Evolutionary conservation across 352 stramenopile species (phyloP).

Genomic region (Phytophthora uliginosa): DNA sequence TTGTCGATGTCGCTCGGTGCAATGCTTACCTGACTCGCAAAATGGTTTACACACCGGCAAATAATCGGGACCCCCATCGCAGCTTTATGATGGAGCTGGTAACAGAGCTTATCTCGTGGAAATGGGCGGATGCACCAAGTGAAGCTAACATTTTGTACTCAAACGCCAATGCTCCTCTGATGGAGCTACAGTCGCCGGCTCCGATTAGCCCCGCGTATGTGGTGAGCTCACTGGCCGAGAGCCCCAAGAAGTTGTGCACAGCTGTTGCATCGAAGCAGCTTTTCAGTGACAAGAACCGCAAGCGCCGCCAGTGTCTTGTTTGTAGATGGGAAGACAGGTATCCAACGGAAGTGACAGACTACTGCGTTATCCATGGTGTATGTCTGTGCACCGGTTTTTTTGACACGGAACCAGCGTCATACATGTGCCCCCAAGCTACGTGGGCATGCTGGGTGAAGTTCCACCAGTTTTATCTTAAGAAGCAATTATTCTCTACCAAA

Average conservation of each 20-base stretch:
- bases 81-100: constrained; percentile 4
- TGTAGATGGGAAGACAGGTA: constrained; percentile 9
- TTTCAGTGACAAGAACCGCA: not conserved
- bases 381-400: constrained; percentile 7
- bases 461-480: constrained; percentile 7
- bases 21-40: constrained; percentile 31
- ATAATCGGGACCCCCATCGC: constrained; percentile 9
- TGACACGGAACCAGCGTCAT: not conserved
- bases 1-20: constrained; percentile 36
- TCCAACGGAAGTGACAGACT: constrained; percentile 6
- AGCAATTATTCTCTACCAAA: constrained; percentile 5
- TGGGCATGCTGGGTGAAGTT: constrained; percentile 19
- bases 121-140: too few species aligned
- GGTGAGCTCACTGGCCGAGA: too few species aligned
- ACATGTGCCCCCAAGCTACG: not conserved
- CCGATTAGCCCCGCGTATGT: too few species aligned
- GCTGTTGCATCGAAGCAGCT: constrained; percentile 12
- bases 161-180: too few species aligned
- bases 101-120: too few species aligned
- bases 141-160: too few species aligned
- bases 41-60: constrained; percentile 8
- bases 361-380: constrained; percentile 4
- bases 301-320: constrained; percentile 3
- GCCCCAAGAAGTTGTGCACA: not conserved
- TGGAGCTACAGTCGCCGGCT: too few species aligned